Percentiles rank a stretch among this genome's conserved stretches.
Evolutionary conservation across 2,329 filamentous ascomycete genomes (phyloP).

Genomic region (Trichoderma breve): DNA sequence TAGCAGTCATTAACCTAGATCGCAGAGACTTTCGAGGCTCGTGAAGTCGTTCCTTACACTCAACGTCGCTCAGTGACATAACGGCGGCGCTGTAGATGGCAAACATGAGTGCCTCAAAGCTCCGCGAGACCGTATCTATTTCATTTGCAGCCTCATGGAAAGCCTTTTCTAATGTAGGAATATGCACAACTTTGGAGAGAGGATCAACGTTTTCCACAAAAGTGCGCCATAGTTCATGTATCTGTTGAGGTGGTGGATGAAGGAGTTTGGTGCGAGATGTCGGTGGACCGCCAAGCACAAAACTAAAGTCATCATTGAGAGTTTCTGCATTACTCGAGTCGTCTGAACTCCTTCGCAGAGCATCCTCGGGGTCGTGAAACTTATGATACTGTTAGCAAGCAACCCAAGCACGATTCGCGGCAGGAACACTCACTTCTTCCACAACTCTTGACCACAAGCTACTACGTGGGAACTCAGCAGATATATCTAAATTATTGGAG

Average conservation of each 20-base stretch:
- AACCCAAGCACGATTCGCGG: neutral
- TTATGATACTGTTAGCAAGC: neutral
- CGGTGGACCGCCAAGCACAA: neutral
- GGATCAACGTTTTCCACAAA: slow-evolving; percentile 10
- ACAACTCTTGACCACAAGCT: slow-evolving; percentile 11
- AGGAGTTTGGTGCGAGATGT: neutral
- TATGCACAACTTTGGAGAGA: slow-evolving; percentile 6
- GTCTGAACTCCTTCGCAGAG: neutral
- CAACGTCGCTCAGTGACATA: slow-evolving; percentile 4
- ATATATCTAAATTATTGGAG: neutral
- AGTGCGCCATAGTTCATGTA: neutral
- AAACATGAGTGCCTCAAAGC: slow-evolving; percentile 13
- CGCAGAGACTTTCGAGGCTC: neutral
- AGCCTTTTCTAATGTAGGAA: neutral
- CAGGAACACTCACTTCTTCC: slow-evolving; percentile 4
- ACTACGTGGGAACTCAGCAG: neutral
- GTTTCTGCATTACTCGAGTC: slow-evolving; percentile 4
- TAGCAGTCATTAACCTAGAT: neutral
- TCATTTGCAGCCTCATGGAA: neutral
- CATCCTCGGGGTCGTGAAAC: slow-evolving; percentile 5
- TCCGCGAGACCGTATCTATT: neutral
- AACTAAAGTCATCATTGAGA: slow-evolving; percentile 4
- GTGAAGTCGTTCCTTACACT: slow-evolving; percentile 2
- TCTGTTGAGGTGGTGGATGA: neutral
- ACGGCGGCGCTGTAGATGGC: slow-evolving; percentile 7